Evolutionary conservation across 768 basidiomycete genomes (phyloP).

Genomic region (Tricholoma sp.): DNA sequence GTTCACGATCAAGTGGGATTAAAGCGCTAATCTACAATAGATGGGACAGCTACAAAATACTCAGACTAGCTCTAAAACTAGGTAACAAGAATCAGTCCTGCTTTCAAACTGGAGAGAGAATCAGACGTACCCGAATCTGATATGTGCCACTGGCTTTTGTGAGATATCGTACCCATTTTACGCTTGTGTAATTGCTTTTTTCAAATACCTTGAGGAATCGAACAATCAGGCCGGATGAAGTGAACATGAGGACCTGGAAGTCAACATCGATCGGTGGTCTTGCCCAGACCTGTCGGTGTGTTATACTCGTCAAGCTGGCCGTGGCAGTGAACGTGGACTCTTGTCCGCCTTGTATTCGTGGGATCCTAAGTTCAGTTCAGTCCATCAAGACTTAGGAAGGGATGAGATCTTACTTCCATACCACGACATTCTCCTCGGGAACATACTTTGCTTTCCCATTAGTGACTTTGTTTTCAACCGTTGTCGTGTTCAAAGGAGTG

Average conservation of each 20-base stretch:
- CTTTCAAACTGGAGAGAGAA: not conserved
- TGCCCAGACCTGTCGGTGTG: slow-evolving; percentile 93
- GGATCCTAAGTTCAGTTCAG: slow-evolving; percentile 53
- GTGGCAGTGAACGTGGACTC: slow-evolving; percentile 83
- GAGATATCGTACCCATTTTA: slow-evolving; percentile 95
- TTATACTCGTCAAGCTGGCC: slow-evolving; percentile 82
- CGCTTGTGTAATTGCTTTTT: slow-evolving; percentile 88
- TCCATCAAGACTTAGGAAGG: not conserved
- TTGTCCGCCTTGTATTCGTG: slow-evolving; percentile 87
- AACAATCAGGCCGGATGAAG: slow-evolving; percentile 91
- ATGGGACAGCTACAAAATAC: not conserved
- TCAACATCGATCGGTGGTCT: slow-evolving; percentile 97
- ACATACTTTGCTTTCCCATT: slow-evolving; percentile 97
- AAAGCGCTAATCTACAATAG: slow-evolving; percentile 4
- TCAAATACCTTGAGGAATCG: slow-evolving; percentile 98
- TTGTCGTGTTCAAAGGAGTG: slow-evolving; percentile 92
- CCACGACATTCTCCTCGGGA: slow-evolving; percentile 90
- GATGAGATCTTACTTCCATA: slow-evolving; percentile 83
- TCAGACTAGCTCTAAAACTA: not conserved
- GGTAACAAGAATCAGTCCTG: not conserved
- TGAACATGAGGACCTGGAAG: slow-evolving; percentile 99
- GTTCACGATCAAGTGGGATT: not conserved
- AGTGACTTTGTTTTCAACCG: slow-evolving; percentile 86
- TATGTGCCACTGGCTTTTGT: slow-evolving; percentile 92
- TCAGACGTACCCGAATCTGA: slow-evolving; percentile 78